A percentile compares a stretch with the other conserved stretches of the same genome.
These are phyloP conservation scores for Backusella morwellensis DNA, from an alignment of 192 early-diverging fungal species.

Conservation along the genomic window DNA sequence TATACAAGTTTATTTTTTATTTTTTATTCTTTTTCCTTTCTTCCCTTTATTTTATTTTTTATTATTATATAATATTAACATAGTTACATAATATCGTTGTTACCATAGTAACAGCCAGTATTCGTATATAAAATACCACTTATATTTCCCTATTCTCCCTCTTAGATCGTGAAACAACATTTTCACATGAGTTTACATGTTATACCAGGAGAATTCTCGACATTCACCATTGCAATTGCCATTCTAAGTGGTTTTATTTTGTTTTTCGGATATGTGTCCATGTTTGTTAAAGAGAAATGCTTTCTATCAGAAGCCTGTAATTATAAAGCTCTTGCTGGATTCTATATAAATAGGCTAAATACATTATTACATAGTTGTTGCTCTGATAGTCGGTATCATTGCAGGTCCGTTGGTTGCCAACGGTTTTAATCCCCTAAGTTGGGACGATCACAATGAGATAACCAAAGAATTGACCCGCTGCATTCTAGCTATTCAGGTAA, in stretches of 20 bases:
- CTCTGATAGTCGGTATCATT: conserved; percentile 82
- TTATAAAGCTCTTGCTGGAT: neutral
- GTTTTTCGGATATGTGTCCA: conserved; percentile 65
- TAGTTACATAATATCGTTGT: neutral
- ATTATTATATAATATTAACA: neutral
- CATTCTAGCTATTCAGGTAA: conserved; percentile 78
- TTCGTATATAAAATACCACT: neutral
- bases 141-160: neutral
- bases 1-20: neutral
- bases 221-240: conserved; percentile 47
- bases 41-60: neutral
- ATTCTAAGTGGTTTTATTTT: conserved; percentile 72
- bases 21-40: neutral
- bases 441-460: conserved; percentile 50
- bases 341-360: neutral
- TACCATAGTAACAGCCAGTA: neutral
- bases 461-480: conserved; percentile 76
- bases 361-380: conserved; percentile 53
- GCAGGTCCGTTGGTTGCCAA: conserved; percentile 73
- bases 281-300: conserved; percentile 68
- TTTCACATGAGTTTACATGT: conserved; percentile 14
- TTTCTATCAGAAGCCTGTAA: conserved; percentile 77
- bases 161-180: neutral
- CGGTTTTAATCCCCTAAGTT: conserved; percentile 63
- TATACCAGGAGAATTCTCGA: conserved; percentile 35